Conservation (phyloP, 805 yeast species). For the Suhomyces faveliae region DNA sequence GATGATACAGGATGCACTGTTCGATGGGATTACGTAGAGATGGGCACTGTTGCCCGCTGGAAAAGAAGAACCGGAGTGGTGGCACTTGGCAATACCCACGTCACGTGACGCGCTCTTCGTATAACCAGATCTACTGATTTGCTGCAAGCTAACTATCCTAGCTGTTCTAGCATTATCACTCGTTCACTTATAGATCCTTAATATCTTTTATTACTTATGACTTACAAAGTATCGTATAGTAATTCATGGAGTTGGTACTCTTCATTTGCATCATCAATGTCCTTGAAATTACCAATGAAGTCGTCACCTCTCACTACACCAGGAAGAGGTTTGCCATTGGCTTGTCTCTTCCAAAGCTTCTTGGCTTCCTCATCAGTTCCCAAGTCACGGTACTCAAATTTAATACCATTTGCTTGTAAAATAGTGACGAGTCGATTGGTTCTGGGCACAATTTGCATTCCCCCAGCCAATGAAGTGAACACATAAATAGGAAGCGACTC, state of each 20-base stretch:
- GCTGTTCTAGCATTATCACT: too few species aligned
- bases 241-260: slow-evolving; percentile 63
- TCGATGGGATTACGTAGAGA: too few species aligned
- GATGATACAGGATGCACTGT: too few species aligned
- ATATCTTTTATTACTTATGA: too few species aligned
- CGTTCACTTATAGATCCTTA: too few species aligned
- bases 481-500: slow-evolving; percentile 64
- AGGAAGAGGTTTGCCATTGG: slow-evolving; percentile 73
- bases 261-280: slow-evolving; percentile 84
- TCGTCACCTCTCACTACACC: slow-evolving; percentile 83
- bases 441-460: slow-evolving; percentile 72
- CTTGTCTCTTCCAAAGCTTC: slow-evolving; percentile 74
- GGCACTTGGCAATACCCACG: too few species aligned
- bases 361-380: slow-evolving; percentile 89
- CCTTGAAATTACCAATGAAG: slow-evolving; percentile 81
- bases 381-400: slow-evolving; percentile 68
- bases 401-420: slow-evolving; percentile 67
- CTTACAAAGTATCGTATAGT: slow-evolving; percentile 56
- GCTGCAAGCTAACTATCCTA: too few species aligned
- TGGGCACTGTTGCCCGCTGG: too few species aligned
- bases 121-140: too few species aligned
- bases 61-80: too few species aligned
- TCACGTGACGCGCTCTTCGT: too few species aligned
- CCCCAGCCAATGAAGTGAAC: slow-evolving; percentile 86
- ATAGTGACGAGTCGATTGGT: slow-evolving; percentile 77